phyloP scores from a whole-genome alignment of 192 early-diverging fungal species.

The Lobulomyces angularis region DNA sequence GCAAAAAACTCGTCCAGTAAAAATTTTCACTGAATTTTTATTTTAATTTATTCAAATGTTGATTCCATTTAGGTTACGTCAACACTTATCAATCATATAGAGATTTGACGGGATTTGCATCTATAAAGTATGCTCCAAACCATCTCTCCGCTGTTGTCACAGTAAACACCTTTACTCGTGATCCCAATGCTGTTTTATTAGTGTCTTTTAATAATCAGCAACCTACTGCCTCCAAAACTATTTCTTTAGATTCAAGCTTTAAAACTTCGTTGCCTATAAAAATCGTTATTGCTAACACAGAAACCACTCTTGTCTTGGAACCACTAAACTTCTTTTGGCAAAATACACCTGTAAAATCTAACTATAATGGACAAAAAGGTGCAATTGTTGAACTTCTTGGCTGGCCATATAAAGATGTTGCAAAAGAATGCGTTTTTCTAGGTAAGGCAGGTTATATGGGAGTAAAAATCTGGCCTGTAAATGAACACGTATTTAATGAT shows the following conservation, averaged over 20 bases:
- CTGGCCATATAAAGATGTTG: slow-evolving; percentile 12
- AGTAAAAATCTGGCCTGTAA: slow-evolving; percentile 10
- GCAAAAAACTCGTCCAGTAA: too few relatives aligned
- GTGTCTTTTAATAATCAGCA: slow-evolving; percentile 5
- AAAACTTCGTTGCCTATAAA: too few relatives aligned
- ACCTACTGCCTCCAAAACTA: too few relatives aligned
- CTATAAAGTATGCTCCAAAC: slow-evolving; percentile 3
- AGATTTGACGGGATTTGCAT: slow-evolving; percentile 3
- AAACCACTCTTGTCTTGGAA: too few relatives aligned
- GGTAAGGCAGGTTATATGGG: slow-evolving; percentile 16
- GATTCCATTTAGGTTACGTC: too few relatives aligned
- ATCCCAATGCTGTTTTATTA: background rate
- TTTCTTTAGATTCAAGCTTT: too few relatives aligned
- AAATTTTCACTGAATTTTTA: too few relatives aligned
- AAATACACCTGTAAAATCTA: too few relatives aligned
- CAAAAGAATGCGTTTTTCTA: slow-evolving; percentile 10
- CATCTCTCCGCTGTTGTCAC: slow-evolving; percentile 7
- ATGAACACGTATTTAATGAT: slow-evolving; percentile 9
- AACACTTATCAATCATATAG: slow-evolving; percentile 4
- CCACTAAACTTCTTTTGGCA: too few relatives aligned
- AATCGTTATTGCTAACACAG: too few relatives aligned
- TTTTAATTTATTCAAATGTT: too few relatives aligned
- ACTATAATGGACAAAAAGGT: too few relatives aligned
- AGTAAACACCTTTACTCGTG: background rate
- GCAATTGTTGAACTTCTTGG: slow-evolving; percentile 22